Conservation (phyloP, 169 alveolate species). For the Plasmodium gonderi region DNA sequence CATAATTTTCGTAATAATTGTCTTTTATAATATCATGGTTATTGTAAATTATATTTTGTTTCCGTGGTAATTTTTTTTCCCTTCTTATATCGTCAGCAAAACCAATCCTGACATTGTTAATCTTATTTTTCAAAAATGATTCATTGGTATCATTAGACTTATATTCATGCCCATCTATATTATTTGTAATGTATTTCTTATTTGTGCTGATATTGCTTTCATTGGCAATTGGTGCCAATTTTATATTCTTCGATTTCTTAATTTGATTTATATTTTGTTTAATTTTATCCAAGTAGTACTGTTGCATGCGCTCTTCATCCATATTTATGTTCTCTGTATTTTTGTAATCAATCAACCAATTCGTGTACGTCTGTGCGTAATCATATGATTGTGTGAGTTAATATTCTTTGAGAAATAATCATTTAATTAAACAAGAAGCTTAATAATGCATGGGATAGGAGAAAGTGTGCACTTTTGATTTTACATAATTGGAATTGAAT, state of each 20-base stretch:
- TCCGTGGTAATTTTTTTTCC: background rate
- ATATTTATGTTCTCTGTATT: background rate
- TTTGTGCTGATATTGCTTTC: conserved; percentile 1
- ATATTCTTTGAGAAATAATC: background rate
- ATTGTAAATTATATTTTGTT: background rate
- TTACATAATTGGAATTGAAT: conserved; percentile 9
- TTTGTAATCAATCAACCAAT: background rate
- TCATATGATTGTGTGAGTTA: background rate
- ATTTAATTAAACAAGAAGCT: background rate
- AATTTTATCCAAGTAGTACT: conserved; percentile 56
- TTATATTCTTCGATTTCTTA: conserved; percentile 28
- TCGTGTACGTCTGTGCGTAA: background rate
- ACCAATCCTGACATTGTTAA: background rate
- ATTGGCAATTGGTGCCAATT: background rate
- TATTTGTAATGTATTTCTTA: conserved; percentile 8
- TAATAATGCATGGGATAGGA: background rate
- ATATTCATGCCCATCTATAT: background rate
- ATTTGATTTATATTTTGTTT: conserved; percentile 48
- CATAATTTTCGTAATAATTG: conserved; percentile 8
- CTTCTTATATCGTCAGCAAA: background rate
- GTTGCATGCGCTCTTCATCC: conserved; percentile 12
- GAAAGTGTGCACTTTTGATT: background rate
- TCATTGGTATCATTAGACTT: background rate
- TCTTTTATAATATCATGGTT: background rate
- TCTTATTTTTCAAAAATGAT: background rate